A percentile compares a stretch with the other conserved stretches of the same genome.
Conservation (phyloP, 306 rosid species). For the Corylus americana region DNA sequence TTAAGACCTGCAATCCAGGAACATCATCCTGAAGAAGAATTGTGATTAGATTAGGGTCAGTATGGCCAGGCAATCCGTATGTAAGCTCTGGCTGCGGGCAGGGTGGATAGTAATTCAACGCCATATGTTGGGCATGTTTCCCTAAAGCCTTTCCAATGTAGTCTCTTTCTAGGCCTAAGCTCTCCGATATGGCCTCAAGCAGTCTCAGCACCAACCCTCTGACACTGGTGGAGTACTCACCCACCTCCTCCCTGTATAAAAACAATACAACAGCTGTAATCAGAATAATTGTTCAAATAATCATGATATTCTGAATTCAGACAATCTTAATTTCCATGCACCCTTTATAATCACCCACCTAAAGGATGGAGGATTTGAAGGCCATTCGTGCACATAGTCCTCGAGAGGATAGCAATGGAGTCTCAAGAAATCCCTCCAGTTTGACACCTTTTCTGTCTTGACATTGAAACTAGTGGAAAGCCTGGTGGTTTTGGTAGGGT, state of each 20-base stretch:
- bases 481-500: constrained; percentile 49
- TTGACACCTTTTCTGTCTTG: constrained; percentile 42
- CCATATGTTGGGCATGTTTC: constrained; percentile 55
- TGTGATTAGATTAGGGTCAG: constrained; percentile 52
- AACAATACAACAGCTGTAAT: background rate
- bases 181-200: constrained; percentile 51
- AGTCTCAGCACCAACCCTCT: constrained; percentile 39
- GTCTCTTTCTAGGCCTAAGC: constrained; percentile 40
- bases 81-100: constrained; percentile 62
- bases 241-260: constrained; percentile 29
- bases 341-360: constrained; percentile 20
- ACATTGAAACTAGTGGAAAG: constrained; percentile 58
- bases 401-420: constrained; percentile 51
- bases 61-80: constrained; percentile 52
- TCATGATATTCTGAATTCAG: no score
- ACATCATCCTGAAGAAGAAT: constrained; percentile 54
- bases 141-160: constrained; percentile 35
- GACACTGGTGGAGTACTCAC: constrained; percentile 38
- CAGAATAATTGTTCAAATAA: no score
- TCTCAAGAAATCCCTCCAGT: constrained; percentile 59
- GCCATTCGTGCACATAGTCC: constrained; percentile 47
- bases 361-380: constrained; percentile 46
- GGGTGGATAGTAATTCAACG: constrained; percentile 55
- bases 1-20: constrained; percentile 53
- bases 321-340: no score